Evolutionary conservation across 805 yeast species (phyloP), one percentile per base, ranked within the genome.

Genomic region (Cyberlindnera mississippiensis): DNA sequence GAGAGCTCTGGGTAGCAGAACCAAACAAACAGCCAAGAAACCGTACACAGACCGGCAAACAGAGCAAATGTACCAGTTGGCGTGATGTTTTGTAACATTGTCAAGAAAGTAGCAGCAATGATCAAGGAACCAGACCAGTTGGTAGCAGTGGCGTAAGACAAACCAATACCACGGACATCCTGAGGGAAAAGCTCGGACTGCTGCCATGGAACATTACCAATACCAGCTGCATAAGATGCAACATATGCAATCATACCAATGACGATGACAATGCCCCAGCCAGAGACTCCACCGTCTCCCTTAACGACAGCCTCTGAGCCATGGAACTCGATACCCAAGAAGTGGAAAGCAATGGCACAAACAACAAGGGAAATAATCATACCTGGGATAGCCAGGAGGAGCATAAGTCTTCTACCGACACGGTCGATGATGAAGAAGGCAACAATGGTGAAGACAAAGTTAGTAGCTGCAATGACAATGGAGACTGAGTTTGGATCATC

Each of bases 121-220:
- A 86, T 82, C 54, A 91, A 69, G 19, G 96, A 87, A 37, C 97
- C 97, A 6, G 88, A 78, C 98, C 98, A 91, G 68, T 91, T 91
- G 35, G 90, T 80, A 13, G 91, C 90, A 12, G 97, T 86, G 2
- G 96, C 88, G 56, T 78, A 82, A 45, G 95, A 85, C 7, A 88
- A 81, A 44, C 97, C 98, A 35, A 87, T 73, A 45, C 96, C 95
- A 61, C 98, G 79, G 27, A 91, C 96, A 48, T 80, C 76, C 71
- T 89, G 95, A 24, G 96, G 93, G 67, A 91, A 89, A 57, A 91
- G 69, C 65, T 91, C 98, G 41, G 91, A 84, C 60, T 93, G 97
- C 60, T 90, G 96, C 98, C 98, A 91, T 40, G 97, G 97, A 40
- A 87, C 91, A 62, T 91, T 90, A 66, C 98, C 98, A 53, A 90